Percentiles rank a stretch among this genome's conserved stretches.
phyloP scores from a whole-genome alignment of 140 eudicot species.

The Cichorium intybus region DNA sequence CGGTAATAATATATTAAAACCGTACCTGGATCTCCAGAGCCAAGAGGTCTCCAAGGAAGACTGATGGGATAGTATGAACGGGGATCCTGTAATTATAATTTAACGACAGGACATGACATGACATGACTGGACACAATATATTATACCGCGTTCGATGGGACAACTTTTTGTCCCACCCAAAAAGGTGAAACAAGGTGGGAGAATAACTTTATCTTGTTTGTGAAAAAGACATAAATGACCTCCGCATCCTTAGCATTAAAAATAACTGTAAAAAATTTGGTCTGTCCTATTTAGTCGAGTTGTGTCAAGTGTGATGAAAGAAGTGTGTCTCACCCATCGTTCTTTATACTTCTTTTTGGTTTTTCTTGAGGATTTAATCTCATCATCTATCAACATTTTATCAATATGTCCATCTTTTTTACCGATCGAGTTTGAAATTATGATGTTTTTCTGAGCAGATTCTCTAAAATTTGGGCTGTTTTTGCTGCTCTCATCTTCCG shows the following conservation, averaged over 20 bases:
- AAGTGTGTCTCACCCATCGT: constrained; percentile 54
- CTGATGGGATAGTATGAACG: constrained; percentile 51
- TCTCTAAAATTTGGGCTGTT: constrained; percentile 9
- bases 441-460: constrained; percentile 19
- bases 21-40: constrained; percentile 79
- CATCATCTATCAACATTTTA: constrained; percentile 32
- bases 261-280: too few species aligned
- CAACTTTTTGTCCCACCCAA: too few species aligned
- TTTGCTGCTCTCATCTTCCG: constrained; percentile 23
- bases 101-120: not conserved
- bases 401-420: constrained; percentile 16
- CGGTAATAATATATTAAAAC: not conserved
- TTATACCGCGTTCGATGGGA: too few species aligned
- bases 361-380: constrained; percentile 24
- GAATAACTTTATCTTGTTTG: too few species aligned
- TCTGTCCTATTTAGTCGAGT: not conserved
- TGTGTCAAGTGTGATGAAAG: not conserved
- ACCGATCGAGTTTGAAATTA: constrained; percentile 20
- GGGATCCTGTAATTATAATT: constrained; percentile 44
- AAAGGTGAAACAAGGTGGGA: too few species aligned
- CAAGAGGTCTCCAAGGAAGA: constrained; percentile 72
- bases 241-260: too few species aligned
- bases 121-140: too few species aligned
- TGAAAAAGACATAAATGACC: too few species aligned
- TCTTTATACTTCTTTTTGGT: constrained; percentile 53